Percentiles rank a stretch among this genome's conserved stretches.
Evolutionary conservation across 2,329 filamentous ascomycete genomes (phyloP).

Genomic region (Mollisiaceae sp.): DNA sequence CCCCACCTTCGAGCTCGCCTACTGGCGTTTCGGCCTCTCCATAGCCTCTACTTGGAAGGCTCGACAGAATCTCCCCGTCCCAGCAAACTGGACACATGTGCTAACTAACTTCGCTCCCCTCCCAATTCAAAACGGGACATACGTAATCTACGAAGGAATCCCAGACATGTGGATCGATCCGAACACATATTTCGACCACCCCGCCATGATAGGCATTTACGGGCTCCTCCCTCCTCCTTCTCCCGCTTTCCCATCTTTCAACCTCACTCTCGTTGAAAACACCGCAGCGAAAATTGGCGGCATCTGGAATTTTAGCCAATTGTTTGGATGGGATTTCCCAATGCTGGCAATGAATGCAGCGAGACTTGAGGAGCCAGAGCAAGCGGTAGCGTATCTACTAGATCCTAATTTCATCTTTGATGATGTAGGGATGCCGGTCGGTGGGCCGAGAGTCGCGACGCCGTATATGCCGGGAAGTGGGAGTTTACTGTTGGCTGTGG

Average conservation of each 20-base stretch:
- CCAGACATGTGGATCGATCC: constrained; percentile 51
- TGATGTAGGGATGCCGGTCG: constrained; percentile 60
- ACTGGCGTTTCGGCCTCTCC: constrained; percentile 65
- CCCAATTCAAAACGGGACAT: constrained; percentile 55
- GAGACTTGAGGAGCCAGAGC: constrained; percentile 48
- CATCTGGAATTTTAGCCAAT: constrained; percentile 49
- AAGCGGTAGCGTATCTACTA: constrained; percentile 50
- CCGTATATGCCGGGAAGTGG: constrained; percentile 61
- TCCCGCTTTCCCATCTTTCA: constrained; percentile 44
- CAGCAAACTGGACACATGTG: constrained; percentile 53
- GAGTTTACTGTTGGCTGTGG: constrained; percentile 55
- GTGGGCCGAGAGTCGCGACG: constrained; percentile 57
- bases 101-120: constrained; percentile 58
- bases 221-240: constrained; percentile 47
- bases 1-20: constrained; percentile 63
- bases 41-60: constrained; percentile 58
- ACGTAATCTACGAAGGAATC: constrained; percentile 60
- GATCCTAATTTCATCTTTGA: constrained; percentile 59
- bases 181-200: constrained; percentile 48
- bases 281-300: constrained; percentile 49
- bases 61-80: constrained; percentile 50
- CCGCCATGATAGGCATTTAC: constrained; percentile 51
- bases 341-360: constrained; percentile 53
- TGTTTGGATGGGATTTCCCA: constrained; percentile 54
- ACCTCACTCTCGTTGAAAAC: constrained; percentile 43